Evolutionary conservation across 495 filamentous ascomycete genomes (phyloP), one percentile per base, ranked within the genome.

Genomic region (Penicillium arizonense): DNA sequence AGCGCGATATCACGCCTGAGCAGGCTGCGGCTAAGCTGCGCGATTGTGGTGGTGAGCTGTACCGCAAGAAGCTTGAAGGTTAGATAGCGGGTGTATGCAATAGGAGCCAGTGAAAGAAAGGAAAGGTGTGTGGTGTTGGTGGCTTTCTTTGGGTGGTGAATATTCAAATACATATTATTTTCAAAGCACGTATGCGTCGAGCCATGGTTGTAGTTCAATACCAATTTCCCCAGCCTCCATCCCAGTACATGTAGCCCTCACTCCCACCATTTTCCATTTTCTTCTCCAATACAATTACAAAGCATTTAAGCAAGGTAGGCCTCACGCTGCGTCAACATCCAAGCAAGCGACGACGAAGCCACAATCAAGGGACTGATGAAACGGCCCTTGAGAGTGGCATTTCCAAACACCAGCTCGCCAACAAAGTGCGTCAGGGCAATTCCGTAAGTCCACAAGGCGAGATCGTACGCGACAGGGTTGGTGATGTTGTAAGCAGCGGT

Each of bases 1-100:
- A 98, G 69, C 82, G 94, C 43, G 94, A 98, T 67, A 98, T 98
- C 62, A 98, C 95, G 2, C 92, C 94, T 0, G 94, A 98, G 69
- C 94, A 98, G 68, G 94, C 95, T 11, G 89, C 94, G 24, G 85
- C 83, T 26, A 82, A 82, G 34, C 69, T 98, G 44, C 79, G 91
- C 53, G 77, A 78, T 45, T 83, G 88, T 44, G 90, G 86, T 0
- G 91, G 91, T 5, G 82, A 88, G 68, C 71, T 97, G 45, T 97
- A 97, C 62, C 82, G 94, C 52, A 88, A 85, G 70, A 79, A 80
- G 56, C 52, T 89, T 53, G 63, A 79, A 35, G 1, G 18, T 18
- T 63, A 56, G 28, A 41, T n/a, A 7, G 28, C 7, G 2, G 18
- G 1, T 50, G 16, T 33, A 50, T 34, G 7, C 13, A 18, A 10